phyloP scores from a whole-genome alignment of 129 eudicot genomes.

The Heracleum sosnowskyi region DNA sequence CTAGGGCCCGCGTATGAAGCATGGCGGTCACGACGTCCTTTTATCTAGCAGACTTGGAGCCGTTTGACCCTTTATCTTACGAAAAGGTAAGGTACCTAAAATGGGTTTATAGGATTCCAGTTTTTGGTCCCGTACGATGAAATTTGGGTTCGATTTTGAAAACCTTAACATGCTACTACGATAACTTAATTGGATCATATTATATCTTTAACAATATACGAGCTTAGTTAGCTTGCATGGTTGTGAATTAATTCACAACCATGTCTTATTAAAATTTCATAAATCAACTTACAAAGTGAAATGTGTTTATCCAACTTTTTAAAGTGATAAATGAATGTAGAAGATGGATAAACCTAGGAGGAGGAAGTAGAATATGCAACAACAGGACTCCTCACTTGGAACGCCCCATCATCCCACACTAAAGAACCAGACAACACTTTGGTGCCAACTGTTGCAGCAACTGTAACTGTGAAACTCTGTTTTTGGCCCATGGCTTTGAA shows the following conservation, averaged over 20 bases:
- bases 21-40: background rate
- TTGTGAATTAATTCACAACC: background rate
- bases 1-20: background rate
- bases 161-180: no score
- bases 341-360: background rate
- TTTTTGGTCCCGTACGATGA: background rate
- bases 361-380: constrained; percentile 21
- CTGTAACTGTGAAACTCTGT: constrained; percentile 37
- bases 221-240: background rate
- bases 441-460: constrained; percentile 19
- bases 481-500: constrained; percentile 16
- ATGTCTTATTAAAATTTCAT: background rate
- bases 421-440: constrained; percentile 33
- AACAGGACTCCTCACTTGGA: constrained; percentile 52
- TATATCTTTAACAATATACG: no score
- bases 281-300: background rate
- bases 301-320: background rate
- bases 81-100: background rate
- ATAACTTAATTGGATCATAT: no score
- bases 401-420: constrained; percentile 59
- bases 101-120: background rate
- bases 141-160: no score
- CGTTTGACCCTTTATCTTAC: background rate
- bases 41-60: background rate
- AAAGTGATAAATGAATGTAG: background rate